Conservation (phyloP, 2,329 filamentous ascomycete species). For the Fusarium sacchari region DNA sequence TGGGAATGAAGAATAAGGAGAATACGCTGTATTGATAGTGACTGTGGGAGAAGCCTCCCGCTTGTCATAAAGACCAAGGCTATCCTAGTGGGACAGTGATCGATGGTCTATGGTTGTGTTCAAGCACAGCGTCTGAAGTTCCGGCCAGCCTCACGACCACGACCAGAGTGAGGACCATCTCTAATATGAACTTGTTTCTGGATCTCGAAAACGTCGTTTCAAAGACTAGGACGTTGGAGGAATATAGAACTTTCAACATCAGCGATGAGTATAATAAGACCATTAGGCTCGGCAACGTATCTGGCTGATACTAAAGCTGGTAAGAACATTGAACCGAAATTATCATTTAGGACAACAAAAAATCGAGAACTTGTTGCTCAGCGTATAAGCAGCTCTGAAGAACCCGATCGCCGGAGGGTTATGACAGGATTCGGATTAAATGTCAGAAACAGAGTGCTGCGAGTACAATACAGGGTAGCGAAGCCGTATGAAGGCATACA, state of each 20-base stretch:
- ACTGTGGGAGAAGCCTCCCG: too few relatives aligned
- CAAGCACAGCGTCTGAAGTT: neutral
- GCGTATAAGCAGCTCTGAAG: neutral
- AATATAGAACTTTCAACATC: neutral
- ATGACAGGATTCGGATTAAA: neutral
- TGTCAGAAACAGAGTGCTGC: neutral
- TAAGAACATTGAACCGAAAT: neutral
- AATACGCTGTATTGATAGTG: too few relatives aligned
- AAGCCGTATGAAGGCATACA: neutral
- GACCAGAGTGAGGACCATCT: neutral
- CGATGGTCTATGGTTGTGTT: neutral
- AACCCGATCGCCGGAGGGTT: too few relatives aligned
- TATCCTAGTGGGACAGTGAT: neutral
- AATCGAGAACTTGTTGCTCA: neutral
- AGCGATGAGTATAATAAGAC: neutral
- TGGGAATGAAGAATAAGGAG: neutral
- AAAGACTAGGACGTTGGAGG: too few relatives aligned
- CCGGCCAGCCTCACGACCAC: neutral
- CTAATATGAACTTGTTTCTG: neutral
- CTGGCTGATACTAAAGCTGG: too few relatives aligned
- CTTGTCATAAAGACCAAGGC: neutral
- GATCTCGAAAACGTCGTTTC: neutral
- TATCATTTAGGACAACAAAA: too few relatives aligned
- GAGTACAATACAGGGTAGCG: neutral
- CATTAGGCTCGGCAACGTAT: neutral